These are phyloP conservation scores for Penicillium sp. DNA, from an alignment of 2,329 filamentous ascomycete genomes.

Conservation along the genomic window DNA sequence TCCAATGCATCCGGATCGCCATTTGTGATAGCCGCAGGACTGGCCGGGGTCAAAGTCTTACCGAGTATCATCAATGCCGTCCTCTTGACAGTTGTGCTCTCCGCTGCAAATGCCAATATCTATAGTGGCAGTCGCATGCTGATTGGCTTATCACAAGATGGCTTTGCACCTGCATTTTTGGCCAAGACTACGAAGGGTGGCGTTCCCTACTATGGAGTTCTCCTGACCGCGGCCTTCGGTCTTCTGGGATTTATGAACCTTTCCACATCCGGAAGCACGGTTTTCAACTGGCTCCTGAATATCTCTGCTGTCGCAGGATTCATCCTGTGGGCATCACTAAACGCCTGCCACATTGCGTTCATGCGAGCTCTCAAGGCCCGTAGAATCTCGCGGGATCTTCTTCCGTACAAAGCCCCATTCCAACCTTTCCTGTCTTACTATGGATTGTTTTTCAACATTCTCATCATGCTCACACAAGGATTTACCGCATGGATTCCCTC, in stretches of 20 bases:
- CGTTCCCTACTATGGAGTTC: slow-evolving; percentile 14
- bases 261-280: slow-evolving; percentile 11
- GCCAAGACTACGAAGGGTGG: slow-evolving; percentile 17
- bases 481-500: slow-evolving; percentile 18
- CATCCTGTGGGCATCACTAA: slow-evolving; percentile 20
- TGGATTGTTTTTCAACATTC: slow-evolving; percentile 16
- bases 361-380: slow-evolving; percentile 20
- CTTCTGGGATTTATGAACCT: slow-evolving; percentile 21
- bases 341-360: slow-evolving; percentile 18
- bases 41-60: slow-evolving; percentile 18
- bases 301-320: slow-evolving; percentile 18
- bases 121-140: slow-evolving; percentile 20
- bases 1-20: slow-evolving; percentile 18
- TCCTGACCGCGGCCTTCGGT: slow-evolving; percentile 16
- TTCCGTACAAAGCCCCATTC: slow-evolving; percentile 19
- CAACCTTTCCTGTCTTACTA: slow-evolving; percentile 20
- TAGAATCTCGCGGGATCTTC: slow-evolving; percentile 12
- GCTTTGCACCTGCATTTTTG: slow-evolving; percentile 16
- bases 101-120: slow-evolving; percentile 21
- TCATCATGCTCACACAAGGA: slow-evolving; percentile 19
- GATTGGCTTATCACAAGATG: slow-evolving; percentile 14
- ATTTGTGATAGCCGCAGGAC: slow-evolving; percentile 22
- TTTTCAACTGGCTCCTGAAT: slow-evolving; percentile 22
- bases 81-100: slow-evolving; percentile 20
- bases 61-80: slow-evolving; percentile 21